Evolutionary conservation across 805 yeast genomes (phyloP).

Genomic region (Lipomyces kockii): DNA sequence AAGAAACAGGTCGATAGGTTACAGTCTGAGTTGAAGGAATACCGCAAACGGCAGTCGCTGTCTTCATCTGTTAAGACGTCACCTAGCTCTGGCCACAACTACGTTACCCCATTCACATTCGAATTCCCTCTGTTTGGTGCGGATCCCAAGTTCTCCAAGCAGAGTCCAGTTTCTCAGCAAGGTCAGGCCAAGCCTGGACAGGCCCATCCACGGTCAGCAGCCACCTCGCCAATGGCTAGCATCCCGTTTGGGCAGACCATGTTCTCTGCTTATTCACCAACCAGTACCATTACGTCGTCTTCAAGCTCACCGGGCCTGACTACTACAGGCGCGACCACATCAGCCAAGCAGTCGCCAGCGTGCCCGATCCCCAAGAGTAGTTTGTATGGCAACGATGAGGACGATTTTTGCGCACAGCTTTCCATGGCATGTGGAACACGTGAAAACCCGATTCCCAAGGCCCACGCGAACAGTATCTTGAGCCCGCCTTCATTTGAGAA

Average conservation of each 20-base stretch:
- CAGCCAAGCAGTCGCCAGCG: slow-evolving; percentile 20
- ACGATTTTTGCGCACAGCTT: slow-evolving; percentile 75
- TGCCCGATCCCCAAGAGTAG: slow-evolving; percentile 6
- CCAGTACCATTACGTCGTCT: slow-evolving; percentile 7
- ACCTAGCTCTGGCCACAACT: slow-evolving; percentile 19
- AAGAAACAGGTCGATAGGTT: slow-evolving; percentile 76
- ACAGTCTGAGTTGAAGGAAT: slow-evolving; percentile 69
- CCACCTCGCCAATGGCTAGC: slow-evolving; percentile 12
- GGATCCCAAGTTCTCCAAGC: slow-evolving; percentile 14
- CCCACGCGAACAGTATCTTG: slow-evolving; percentile 36
- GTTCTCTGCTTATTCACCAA: slow-evolving; percentile 16
- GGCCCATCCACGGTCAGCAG: slow-evolving; percentile 13
- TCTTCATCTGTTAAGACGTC: slow-evolving; percentile 18
- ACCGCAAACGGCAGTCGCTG: slow-evolving; percentile 49
- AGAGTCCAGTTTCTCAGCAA: neutral
- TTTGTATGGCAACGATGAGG: slow-evolving; percentile 54
- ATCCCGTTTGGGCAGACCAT: slow-evolving; percentile 4
- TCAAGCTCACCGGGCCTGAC: slow-evolving; percentile 18
- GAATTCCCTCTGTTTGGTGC: slow-evolving; percentile 59
- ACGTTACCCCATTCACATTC: slow-evolving; percentile 49
- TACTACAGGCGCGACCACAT: slow-evolving; percentile 13
- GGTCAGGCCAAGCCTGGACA: neutral
- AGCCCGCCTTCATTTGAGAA: slow-evolving; percentile 42
- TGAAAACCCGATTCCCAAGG: slow-evolving; percentile 66
- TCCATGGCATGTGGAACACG: slow-evolving; percentile 83